These are phyloP conservation scores for Fusarium virguliforme DNA, from an alignment of 2,329 filamentous ascomycete species.

Conservation along the genomic window DNA sequence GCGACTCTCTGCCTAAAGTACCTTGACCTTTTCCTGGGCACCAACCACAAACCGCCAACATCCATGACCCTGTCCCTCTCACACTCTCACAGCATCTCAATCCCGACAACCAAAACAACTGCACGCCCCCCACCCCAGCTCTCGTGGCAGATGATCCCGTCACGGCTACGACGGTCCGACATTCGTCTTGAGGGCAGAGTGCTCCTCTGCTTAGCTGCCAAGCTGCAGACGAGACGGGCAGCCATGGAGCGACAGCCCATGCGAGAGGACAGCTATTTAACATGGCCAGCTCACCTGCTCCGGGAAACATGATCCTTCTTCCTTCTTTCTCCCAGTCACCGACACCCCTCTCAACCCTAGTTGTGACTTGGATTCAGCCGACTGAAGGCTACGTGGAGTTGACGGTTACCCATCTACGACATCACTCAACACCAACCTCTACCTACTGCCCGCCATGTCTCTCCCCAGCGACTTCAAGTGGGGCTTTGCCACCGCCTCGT, in stretches of 20 bases:
- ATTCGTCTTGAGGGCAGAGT: slow-evolving; percentile 34
- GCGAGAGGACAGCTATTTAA: slow-evolving; percentile 48
- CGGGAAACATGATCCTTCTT: slow-evolving; percentile 17
- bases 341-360: slow-evolving; percentile 11
- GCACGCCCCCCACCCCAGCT: slow-evolving; percentile 39
- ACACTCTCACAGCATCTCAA: slow-evolving; percentile 35
- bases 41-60: slow-evolving; percentile 28
- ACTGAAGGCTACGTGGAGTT: slow-evolving; percentile 15
- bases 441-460: slow-evolving; percentile 44
- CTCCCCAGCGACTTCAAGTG: slow-evolving; percentile 81
- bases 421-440: neutral
- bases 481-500: slow-evolving; percentile 87
- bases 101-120: slow-evolving; percentile 12
- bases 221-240: slow-evolving; percentile 18
- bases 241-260: slow-evolving; percentile 40
- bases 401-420: neutral
- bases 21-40: slow-evolving; percentile 3
- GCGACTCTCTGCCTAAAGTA: slow-evolving; percentile 20
- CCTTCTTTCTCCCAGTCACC: slow-evolving; percentile 14
- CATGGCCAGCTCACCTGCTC: slow-evolving; percentile 41
- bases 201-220: slow-evolving; percentile 28
- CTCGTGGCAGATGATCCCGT: slow-evolving; percentile 52
- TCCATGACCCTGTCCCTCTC: slow-evolving; percentile 4
- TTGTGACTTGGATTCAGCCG: slow-evolving; percentile 20
- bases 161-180: slow-evolving; percentile 70